A percentile compares a stretch with the other conserved stretches of the same genome.
These are phyloP conservation scores for Calonectria ilicicola DNA, from an alignment of 2,329 filamentous ascomycete species.

Conservation along the genomic window DNA sequence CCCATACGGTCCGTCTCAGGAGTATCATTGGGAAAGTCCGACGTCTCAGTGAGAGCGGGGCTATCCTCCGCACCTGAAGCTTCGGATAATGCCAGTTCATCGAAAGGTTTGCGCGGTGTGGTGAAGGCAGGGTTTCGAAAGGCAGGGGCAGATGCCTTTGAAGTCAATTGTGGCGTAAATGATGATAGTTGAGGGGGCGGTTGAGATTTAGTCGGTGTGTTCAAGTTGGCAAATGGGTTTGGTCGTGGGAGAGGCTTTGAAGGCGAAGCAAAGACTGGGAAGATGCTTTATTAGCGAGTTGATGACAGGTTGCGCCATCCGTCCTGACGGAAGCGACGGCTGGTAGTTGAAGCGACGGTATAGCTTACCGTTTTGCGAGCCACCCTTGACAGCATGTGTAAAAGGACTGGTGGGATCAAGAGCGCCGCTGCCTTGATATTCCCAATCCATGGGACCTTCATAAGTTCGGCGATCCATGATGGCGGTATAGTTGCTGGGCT, in stretches of 20 bases:
- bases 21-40: constrained; percentile 64
- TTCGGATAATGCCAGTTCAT: constrained; percentile 66
- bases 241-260: constrained; percentile 48
- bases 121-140: constrained; percentile 75
- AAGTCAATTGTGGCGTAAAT: constrained; percentile 58
- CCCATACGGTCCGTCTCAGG: constrained; percentile 62
- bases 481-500: constrained; percentile 16
- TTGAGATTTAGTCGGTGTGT: constrained; percentile 56
- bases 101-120: constrained; percentile 69
- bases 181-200: constrained; percentile 56
- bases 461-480: constrained; percentile 67
- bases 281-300: constrained; percentile 32
- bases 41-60: constrained; percentile 68
- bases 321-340: not conserved
- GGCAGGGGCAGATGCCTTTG: constrained; percentile 58
- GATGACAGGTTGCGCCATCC: not conserved
- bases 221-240: constrained; percentile 51
- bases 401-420: constrained; percentile 73
- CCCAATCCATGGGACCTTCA: constrained; percentile 76
- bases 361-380: constrained; percentile 56
- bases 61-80: constrained; percentile 70
- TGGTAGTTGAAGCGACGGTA: not conserved
- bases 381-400: constrained; percentile 61
- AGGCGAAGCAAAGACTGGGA: constrained; percentile 53
- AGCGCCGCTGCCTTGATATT: constrained; percentile 69